These are phyloP conservation scores for Backusella australiensis DNA, from an alignment of 192 early-diverging fungal species.

Conservation along the genomic window DNA sequence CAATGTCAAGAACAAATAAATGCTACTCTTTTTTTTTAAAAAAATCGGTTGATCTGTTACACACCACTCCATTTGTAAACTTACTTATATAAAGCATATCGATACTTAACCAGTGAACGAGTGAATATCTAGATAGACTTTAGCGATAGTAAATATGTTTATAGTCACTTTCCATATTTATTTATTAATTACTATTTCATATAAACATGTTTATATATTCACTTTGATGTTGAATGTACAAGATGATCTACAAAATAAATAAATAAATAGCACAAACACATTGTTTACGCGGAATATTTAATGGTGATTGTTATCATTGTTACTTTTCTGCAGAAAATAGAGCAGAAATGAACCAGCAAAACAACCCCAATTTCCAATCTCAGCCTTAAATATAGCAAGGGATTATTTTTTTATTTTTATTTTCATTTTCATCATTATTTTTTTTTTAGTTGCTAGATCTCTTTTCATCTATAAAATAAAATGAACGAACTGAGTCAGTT, in stretches of 20 bases:
- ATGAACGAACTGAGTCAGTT: slow-evolving; percentile 19
- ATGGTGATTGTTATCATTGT: background rate
- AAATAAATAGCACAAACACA: background rate
- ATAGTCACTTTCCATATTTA: background rate
- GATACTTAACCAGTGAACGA: too few species aligned
- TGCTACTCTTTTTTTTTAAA: background rate
- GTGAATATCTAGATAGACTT: too few species aligned
- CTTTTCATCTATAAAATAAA: background rate
- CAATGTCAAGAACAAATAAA: background rate
- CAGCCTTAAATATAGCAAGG: background rate
- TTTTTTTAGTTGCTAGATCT: background rate
- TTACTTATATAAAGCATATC: too few species aligned
- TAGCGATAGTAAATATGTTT: too few species aligned
- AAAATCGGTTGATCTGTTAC: background rate
- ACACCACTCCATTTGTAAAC: background rate
- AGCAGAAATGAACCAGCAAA: background rate
- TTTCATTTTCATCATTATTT: slow-evolving; percentile 2
- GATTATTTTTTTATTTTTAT: slow-evolving; percentile 11
- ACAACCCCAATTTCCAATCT: background rate
- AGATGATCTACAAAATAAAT: background rate
- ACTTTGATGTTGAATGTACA: too few species aligned
- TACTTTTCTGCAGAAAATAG: background rate
- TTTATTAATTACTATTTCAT: background rate
- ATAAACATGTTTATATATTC: too few species aligned
- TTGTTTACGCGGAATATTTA: background rate